These are phyloP conservation scores for Tetradesmus obliquus DNA, from an alignment of 139 green algal species.

Conservation along the genomic window DNA sequence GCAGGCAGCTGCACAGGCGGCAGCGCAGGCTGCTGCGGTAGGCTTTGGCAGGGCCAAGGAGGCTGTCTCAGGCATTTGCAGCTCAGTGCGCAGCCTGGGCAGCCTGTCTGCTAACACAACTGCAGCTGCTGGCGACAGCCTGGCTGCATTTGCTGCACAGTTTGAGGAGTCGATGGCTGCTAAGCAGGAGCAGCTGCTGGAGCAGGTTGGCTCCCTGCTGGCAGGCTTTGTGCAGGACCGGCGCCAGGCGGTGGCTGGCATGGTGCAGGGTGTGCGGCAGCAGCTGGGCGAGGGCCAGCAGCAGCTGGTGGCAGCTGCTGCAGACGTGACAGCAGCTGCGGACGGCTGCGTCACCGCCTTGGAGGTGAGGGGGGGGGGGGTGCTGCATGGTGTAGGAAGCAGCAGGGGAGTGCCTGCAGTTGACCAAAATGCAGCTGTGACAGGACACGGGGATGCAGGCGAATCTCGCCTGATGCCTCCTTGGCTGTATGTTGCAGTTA, in stretches of 20 bases:
- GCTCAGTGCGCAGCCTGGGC: not conserved
- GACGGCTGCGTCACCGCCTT: not conserved
- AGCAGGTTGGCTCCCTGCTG: constrained; percentile 52
- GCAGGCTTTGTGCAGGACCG: constrained; percentile 50
- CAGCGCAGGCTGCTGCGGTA: constrained; percentile 10
- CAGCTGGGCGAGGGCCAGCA: constrained; percentile 30
- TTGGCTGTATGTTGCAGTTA: not conserved
- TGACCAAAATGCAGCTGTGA: not conserved
- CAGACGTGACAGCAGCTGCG: not conserved
- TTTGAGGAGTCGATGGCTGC: constrained; percentile 33
- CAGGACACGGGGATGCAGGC: not conserved
- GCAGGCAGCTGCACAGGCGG: not conserved
- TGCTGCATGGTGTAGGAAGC: not conserved
- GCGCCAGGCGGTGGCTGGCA: constrained; percentile 15
- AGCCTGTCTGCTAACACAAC: not conserved
- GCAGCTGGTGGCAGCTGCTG: constrained; percentile 23
- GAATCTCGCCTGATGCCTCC: not conserved
- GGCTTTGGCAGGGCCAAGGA: constrained; percentile 13
- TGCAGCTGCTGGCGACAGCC: not conserved
- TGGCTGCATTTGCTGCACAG: constrained; percentile 31
- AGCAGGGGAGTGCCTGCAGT: not conserved
- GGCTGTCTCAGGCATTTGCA: not conserved
- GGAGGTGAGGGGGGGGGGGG: not conserved
- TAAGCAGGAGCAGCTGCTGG: constrained; percentile 54
- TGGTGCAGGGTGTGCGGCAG: constrained; percentile 36